These are phyloP conservation scores for Aspergillus sp. DNA, from an alignment of 2,329 filamentous ascomycete genomes.

Conservation along the genomic window DNA sequence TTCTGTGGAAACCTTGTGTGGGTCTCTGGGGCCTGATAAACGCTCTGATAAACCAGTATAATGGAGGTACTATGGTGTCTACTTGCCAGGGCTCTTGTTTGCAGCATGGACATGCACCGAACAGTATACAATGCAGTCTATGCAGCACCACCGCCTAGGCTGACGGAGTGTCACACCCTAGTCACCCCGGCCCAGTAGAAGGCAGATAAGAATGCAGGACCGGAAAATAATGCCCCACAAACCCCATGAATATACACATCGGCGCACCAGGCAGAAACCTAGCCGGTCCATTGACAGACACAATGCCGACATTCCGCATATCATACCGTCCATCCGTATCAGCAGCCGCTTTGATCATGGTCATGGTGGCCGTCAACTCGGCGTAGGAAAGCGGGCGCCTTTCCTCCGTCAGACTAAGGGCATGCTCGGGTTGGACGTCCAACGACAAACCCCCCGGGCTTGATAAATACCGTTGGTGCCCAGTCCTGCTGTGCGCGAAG, in stretches of 20 bases:
- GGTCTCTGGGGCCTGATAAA: too few species aligned
- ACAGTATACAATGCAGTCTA: too few species aligned
- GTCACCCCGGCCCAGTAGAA: not conserved
- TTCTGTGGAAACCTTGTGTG: not conserved
- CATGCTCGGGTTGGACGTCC: constrained; percentile 37
- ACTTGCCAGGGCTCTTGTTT: not conserved
- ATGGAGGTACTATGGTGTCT: too few species aligned
- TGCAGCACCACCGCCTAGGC: too few species aligned
- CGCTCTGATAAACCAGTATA: too few species aligned
- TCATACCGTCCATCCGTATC: constrained; percentile 25
- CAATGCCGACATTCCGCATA: constrained; percentile 20
- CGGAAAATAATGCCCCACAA: constrained; percentile 32
- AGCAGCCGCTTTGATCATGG: constrained; percentile 49
- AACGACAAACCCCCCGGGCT: constrained; percentile 20
- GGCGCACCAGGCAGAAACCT: constrained; percentile 35
- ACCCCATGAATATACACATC: constrained; percentile 28
- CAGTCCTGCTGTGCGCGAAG: constrained; percentile 18
- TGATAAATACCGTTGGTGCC: constrained; percentile 22
- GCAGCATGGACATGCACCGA: too few species aligned
- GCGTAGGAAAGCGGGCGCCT: constrained; percentile 41
- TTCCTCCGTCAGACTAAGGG: constrained; percentile 36
- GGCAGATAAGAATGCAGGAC: constrained; percentile 35
- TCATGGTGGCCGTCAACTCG: constrained; percentile 49
- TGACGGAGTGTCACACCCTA: not conserved
- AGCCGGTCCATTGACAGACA: constrained; percentile 27